Percentiles rank a stretch among this genome's conserved stretches.
Conservation (phyloP, 805 yeast genomes). For the Brettanomyces custersianus region DNA sequence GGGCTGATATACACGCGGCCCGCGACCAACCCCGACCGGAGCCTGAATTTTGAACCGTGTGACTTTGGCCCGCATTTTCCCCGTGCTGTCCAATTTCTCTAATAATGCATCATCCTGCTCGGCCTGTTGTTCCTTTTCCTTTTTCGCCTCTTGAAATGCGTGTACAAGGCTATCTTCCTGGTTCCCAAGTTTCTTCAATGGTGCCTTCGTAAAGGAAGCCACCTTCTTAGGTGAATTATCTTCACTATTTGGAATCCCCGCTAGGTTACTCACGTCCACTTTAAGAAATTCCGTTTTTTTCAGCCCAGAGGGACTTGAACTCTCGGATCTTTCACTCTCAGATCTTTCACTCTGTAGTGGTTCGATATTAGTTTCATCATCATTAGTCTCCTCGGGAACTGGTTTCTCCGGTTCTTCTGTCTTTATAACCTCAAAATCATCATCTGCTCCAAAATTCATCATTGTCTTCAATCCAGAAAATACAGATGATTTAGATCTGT, state of each 20-base stretch:
- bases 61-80: constrained; percentile 5
- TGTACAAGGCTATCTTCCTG: constrained; percentile 2
- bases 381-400: neutral
- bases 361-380: neutral
- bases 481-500: neutral
- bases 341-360: neutral
- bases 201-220: too few species aligned
- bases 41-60: constrained; percentile 9
- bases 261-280: constrained; percentile 1
- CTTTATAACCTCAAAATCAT: constrained; percentile 4
- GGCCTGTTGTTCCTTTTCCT: constrained; percentile 3
- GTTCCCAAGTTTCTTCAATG: too few species aligned
- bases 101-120: constrained; percentile 4
- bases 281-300: constrained; percentile 1
- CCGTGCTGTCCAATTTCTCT: neutral
- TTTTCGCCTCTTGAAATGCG: constrained; percentile 11
- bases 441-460: constrained; percentile 2
- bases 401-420: neutral
- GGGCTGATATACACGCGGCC: constrained; percentile 2
- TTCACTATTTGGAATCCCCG: neutral
- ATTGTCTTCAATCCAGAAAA: constrained; percentile 1
- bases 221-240: neutral
- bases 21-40: neutral
- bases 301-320: neutral
- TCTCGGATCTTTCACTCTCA: neutral